Conservation (phyloP, 306 rosid genomes). For the Pyrus bretschneideri region DNA sequence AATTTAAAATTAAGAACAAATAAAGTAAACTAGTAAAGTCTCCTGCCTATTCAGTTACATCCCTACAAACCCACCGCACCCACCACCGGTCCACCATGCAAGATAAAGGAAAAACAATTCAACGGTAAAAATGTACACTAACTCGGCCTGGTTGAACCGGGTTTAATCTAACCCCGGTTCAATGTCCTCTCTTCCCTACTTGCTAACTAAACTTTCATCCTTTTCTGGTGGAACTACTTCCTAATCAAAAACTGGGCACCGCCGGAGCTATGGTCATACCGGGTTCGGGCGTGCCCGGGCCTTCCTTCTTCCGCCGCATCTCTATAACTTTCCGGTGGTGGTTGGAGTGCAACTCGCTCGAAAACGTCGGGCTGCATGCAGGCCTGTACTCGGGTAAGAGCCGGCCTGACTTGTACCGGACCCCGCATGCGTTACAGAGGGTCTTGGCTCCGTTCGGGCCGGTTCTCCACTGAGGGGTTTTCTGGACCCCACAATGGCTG, state of each 20-base stretch:
- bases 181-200: slow-evolving; percentile 10
- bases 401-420: slow-evolving; percentile 88
- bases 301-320: slow-evolving; percentile 86
- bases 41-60: slow-evolving; percentile 39
- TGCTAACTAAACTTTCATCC: not conserved
- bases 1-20: not conserved
- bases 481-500: slow-evolving; percentile 93
- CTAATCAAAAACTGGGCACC: slow-evolving; percentile 45
- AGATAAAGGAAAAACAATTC: not conserved
- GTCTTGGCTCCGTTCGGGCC: slow-evolving; percentile 90
- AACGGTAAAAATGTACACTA: slow-evolving; percentile 32
- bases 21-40: not conserved
- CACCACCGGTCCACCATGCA: slow-evolving; percentile 9
- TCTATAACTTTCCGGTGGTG: slow-evolving; percentile 97
- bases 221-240: not conserved
- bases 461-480: slow-evolving; percentile 95
- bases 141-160: slow-evolving; percentile 38
- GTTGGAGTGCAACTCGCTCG: slow-evolving; percentile 73
- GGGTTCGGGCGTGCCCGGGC: slow-evolving; percentile 10
- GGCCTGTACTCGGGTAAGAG: slow-evolving; percentile 88
- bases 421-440: slow-evolving; percentile 87
- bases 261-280: slow-evolving; percentile 23
- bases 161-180: slow-evolving; percentile 21
- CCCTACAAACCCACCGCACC: slow-evolving; percentile 43
- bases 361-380: slow-evolving; percentile 95